These are phyloP conservation scores for Cyberlindnera saturnus DNA, from an alignment of 805 yeast species.

Conservation along the genomic window DNA sequence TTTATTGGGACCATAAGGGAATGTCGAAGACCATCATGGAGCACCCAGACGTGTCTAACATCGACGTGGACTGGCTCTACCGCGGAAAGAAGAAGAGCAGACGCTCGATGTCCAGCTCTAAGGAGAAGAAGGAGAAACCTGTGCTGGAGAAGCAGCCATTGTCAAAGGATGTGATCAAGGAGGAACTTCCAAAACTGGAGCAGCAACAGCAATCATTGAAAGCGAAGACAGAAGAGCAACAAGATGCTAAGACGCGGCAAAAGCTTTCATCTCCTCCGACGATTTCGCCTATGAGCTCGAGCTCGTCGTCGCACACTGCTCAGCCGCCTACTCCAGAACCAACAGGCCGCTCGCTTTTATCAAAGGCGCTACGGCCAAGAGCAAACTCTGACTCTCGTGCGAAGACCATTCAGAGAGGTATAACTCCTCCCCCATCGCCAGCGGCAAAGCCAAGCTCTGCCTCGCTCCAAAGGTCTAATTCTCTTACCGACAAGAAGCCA, in stretches of 20 bases:
- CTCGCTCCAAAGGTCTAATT: conserved; percentile 14
- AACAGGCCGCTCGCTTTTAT: conserved; percentile 15
- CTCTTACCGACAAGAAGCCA: conserved; percentile 17
- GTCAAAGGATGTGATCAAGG: not conserved
- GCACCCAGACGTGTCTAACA: conserved; percentile 14
- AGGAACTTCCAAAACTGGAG: not conserved
- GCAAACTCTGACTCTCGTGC: conserved; percentile 20
- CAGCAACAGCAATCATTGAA: not conserved
- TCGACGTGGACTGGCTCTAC: conserved; percentile 82
- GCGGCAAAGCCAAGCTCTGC: not conserved
- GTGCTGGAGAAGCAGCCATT: not conserved
- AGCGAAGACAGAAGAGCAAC: not conserved
- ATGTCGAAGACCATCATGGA: conserved; percentile 1
- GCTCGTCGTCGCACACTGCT: not conserved
- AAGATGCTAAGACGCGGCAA: conserved; percentile 4
- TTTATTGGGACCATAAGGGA: too few species aligned
- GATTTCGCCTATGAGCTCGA: not conserved
- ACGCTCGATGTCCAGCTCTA: conserved; percentile 20
- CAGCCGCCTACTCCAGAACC: not conserved
- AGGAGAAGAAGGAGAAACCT: conserved; percentile 10
- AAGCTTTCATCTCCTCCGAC: not conserved
- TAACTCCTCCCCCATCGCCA: not conserved
- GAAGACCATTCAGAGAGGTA: conserved; percentile 2
- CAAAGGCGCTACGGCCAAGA: conserved; percentile 22
- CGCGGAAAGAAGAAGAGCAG: conserved; percentile 57